Evolutionary conservation across 2,329 filamentous ascomycete genomes (phyloP), one percentile per base, ranked within the genome.

Genomic region (Talaromyces albobiverticillius): DNA sequence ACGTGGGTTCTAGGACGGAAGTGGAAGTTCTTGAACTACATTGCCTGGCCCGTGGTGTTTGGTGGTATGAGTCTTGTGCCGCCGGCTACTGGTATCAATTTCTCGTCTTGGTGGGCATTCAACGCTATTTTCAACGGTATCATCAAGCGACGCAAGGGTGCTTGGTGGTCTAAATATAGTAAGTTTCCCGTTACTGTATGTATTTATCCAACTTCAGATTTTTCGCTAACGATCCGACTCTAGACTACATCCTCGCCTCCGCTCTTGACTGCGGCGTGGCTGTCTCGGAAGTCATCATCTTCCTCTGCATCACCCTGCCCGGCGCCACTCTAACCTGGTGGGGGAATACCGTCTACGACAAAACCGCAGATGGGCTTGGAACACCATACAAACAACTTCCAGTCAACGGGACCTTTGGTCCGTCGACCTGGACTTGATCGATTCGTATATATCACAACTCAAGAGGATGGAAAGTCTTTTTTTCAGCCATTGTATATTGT

Each of bases 1-100:
- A 83, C 85, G 32, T 90, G 74, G 59, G 51, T 74, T 3, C 71
- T 87, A 14, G 83, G 84, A 4, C 80, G 84, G 31, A 76, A 77
- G 48, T 71, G 85, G 85, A 57, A 82, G 76, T 61, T 80, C 74
- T 22, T 83, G 69, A 82, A 85, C 57, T 89, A 87, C 64, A 71
- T 90, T 57, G 87, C 82, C 63, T 82, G 82, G 58, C 87, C 86
- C 0, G 79, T 89, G 29, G 80, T 89, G 53, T 88, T 86, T 61
- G 85, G 85, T 42, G 85, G 84, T 20, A 81, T 82, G 16, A 81
- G 82, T 46, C 74, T 79, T 60, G 77, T 89, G 2, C 87, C 87
- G 7, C 86, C 87, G 0, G 87, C 87, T 0, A 87, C 84, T 0
- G 82, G 84, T 0, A 83, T 87, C 62, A 88, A 82, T 57, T 90